Base-by-base conservation (phyloP, 495 filamentous ascomycete genomes). In the Lasiosphaeriaceae sp. region DNA sequence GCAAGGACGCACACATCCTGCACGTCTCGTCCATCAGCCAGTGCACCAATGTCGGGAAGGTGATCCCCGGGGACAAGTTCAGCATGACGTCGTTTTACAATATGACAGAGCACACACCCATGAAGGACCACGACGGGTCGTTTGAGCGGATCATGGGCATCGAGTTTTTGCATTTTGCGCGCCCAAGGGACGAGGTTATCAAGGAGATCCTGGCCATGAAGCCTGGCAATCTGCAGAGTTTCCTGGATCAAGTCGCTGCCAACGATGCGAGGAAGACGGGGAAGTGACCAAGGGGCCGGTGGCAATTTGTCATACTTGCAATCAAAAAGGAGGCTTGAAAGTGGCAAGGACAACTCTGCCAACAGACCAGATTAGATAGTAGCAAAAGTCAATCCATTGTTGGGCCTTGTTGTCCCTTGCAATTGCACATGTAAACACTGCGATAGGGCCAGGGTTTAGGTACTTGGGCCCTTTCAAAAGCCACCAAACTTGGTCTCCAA, bases 111-210 rank as follows among this genome's bases (percentile, higher is more conserved):
- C 57, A 59, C 24, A 23, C 31, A 22, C 31, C 45, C 2, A 50
- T 50, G 51, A 35, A 31, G 51, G 46, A 50, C 24, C 57, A 50
- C 23, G 46, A 49, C 29, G 57, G 57, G 7, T n/a, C 11, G 31
- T 26, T 43, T 34, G 57, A 59, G 51, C 29, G 44, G 4, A 50
- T 59, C 19, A 59, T 59, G 57, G 57, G 20, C 31, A 59, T 59
- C 21, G 50, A 54, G 52, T 59, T 59, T 23, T 24, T 59, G 57
- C 52, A 59, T 5, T 34, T 59, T 14, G 57, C 50, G 4, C n/a
- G 57, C n/a, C 51, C 51, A 20, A 16, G 24, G 22, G 52, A 29
- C 17, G 57, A 55, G 29, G 57, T 21, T 1, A 8, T 55, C 0
- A 35, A 22, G 45, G 51, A 54, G 9, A 54, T 59, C 23, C 19